Base-by-base conservation (phyloP, 345 rosid genomes). In the Brassica rapa region DNA sequence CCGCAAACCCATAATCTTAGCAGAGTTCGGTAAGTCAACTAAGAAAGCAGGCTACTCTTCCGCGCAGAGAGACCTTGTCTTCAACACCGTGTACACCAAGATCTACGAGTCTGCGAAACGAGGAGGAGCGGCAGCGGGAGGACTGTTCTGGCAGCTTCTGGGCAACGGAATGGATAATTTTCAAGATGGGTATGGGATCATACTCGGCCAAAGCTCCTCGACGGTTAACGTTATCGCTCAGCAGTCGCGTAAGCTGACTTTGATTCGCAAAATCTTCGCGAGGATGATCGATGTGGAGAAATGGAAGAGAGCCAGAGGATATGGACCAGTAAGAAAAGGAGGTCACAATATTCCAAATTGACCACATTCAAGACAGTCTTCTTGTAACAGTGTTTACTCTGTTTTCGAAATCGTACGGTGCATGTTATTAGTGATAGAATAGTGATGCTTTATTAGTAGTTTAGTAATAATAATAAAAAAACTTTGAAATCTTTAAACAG, bases 101-200 rank as follows among this genome's bases (percentile, higher is more conserved):
- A 90, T 95, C 16, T 91, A 87, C 75, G 80, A 83, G 3, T 94
- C 98, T 2, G 98, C 98, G 0, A 89, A 87, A 74, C 66, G 82
- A 68, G 93, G 97, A 19, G 98, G 97, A 6, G 96, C 97, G 8
- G 97, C 92, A 0, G 93, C 93, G 0, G 97, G 96, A 4, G 91
- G 98, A 85, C 84, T 91, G 86, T 93, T 94, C 77, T 95, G 99
- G 99, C 99, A 95, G 57, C 96, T 93, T 16, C 71, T 90, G 2
- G 83, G 90, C 0, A 85, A 83, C 80, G 98, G 89, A 39, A 89
- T 93, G 97, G 96, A 88, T 77, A 81, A 77, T 1, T 91, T 91
- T 77, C 83, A 86, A 63, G 99, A 95, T 75, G 98, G 99, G 0
- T 93, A 93, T n/a, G 98, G 91, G 82, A 84, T 95, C 21, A 77